Evolutionary conservation across 1,284 basidiomycete species (phyloP).

Genomic region (Cystobasidium slooffiae): DNA sequence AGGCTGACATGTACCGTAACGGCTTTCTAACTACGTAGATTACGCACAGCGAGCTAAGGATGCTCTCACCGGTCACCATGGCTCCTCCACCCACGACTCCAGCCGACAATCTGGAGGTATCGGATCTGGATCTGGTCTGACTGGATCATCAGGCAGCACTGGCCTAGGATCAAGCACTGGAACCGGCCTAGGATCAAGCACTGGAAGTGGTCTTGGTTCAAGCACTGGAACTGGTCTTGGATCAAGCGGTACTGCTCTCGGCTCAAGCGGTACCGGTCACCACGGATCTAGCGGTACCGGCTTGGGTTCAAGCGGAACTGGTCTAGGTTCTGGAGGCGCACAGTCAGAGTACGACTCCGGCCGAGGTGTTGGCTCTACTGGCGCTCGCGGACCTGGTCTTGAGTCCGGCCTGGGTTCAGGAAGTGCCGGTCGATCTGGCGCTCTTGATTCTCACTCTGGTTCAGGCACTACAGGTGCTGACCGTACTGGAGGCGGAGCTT

Average conservation of each 20-base stretch:
- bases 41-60: constrained; percentile 6
- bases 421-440: too few species aligned
- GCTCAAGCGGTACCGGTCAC: background rate
- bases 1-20: too few species aligned
- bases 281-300: background rate
- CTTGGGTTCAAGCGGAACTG: background rate
- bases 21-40: background rate
- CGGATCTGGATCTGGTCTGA: constrained; percentile 22
- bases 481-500: too few species aligned
- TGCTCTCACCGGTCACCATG: constrained; percentile 19
- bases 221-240: background rate
- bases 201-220: background rate
- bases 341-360: too few species aligned
- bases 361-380: background rate
- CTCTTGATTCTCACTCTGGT: too few species aligned
- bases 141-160: constrained; percentile 3
- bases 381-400: background rate
- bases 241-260: constrained; percentile 1
- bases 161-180: constrained; percentile 6
- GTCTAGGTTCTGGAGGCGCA: background rate
- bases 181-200: background rate
- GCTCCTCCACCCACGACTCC: constrained; percentile 9
- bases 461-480: too few species aligned
- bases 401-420: too few species aligned
- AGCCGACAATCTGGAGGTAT: constrained; percentile 12